A percentile compares a stretch with the other conserved stretches of the same genome.
These are phyloP conservation scores for Pelargonium myrrhifolium DNA, from an alignment of 441 rosid species.

Conservation along the genomic window DNA sequence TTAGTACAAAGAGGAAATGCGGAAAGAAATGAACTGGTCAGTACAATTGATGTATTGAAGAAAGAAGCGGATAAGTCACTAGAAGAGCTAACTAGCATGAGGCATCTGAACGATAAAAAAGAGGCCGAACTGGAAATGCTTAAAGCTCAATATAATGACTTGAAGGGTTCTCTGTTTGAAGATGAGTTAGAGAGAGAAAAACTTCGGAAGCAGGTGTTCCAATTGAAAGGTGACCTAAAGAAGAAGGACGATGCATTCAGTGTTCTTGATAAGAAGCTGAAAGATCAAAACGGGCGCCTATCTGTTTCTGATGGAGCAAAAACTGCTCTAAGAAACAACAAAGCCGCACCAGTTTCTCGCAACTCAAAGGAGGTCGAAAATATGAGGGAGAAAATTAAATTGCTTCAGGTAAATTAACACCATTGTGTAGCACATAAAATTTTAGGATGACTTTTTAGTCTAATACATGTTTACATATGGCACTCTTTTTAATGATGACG, in stretches of 20 bases:
- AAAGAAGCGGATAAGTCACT: conserved; percentile 41
- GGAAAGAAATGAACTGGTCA: conserved; percentile 41
- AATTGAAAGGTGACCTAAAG: conserved; percentile 53
- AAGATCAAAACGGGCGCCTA: conserved; percentile 38
- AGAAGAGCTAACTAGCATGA: conserved; percentile 39
- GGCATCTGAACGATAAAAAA: conserved; percentile 40
- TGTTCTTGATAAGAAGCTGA: conserved; percentile 52
- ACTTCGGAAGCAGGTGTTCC: conserved; percentile 46
- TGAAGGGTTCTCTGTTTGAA: conserved; percentile 37
- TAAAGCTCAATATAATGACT: not conserved
- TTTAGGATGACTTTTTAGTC: not conserved
- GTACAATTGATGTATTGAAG: conserved; percentile 34
- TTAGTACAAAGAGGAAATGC: conserved; percentile 33
- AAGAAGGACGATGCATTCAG: conserved; percentile 53
- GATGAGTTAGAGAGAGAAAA: conserved; percentile 58
- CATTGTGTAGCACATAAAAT: not conserved
- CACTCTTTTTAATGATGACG: conserved; percentile 6
- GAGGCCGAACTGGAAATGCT: conserved; percentile 28
- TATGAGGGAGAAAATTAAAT: conserved; percentile 55
- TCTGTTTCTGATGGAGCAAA: conserved; percentile 39
- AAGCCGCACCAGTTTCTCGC: conserved; percentile 33
- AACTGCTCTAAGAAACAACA: conserved; percentile 33
- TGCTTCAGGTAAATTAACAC: conserved; percentile 50
- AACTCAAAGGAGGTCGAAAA: conserved; percentile 46
- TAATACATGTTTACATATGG: not conserved